These are phyloP conservation scores for Blastocrithidia nonstop DNA, from an alignment of 208 protist species.

Conservation along the genomic window DNA sequence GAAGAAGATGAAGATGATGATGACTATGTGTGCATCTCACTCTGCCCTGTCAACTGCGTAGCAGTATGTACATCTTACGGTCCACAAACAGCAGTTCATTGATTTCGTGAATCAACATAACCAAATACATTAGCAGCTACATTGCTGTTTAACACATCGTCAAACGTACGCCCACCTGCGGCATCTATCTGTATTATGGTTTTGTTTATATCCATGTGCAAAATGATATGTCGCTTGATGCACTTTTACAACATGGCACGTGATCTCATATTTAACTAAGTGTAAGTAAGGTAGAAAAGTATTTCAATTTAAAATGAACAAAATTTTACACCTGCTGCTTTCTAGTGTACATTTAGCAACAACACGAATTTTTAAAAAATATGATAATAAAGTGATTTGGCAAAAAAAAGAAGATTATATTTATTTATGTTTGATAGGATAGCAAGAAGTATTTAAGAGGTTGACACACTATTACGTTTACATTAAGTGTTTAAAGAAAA, in stretches of 20 bases:
- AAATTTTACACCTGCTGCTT: no score
- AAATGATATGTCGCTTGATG: slow-evolving; percentile 42
- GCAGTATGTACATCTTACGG: slow-evolving; percentile 12
- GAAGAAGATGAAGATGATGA: not conserved
- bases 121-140: slow-evolving; percentile 64
- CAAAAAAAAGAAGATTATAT: not conserved
- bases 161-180: slow-evolving; percentile 50
- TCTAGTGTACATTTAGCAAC: not conserved
- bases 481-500: no score
- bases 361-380: not conserved
- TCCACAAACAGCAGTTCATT: slow-evolving; percentile 31
- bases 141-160: slow-evolving; percentile 82
- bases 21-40: not conserved
- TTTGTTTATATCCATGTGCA: slow-evolving; percentile 86
- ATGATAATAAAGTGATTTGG: not conserved
- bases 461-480: not conserved
- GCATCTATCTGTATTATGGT: slow-evolving; percentile 79
- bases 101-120: slow-evolving; percentile 8
- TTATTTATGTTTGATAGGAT: not conserved
- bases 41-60: not conserved
- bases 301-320: not conserved
- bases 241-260: slow-evolving; percentile 31
- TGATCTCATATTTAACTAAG: no score
- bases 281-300: not conserved
- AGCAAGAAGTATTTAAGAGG: not conserved